Evolutionary conservation across 768 basidiomycete genomes (phyloP), one percentile per base, ranked within the genome.

Genomic region (Rhodotorula babjevae): DNA sequence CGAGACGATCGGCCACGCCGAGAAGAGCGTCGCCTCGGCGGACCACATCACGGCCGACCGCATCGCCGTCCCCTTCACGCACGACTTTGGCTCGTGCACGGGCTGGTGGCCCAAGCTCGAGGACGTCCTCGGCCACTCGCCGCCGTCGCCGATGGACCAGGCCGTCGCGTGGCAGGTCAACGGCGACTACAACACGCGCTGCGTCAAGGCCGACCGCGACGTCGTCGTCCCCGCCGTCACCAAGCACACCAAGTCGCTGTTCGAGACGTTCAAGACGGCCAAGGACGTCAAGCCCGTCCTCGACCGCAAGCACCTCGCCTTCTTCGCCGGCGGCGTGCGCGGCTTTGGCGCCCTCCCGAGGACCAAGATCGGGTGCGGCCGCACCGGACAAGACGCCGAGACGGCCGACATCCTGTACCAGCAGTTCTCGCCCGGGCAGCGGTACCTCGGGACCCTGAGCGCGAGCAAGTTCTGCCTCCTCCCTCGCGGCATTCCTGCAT

Each of bases 141-240:
- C 76, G 27, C 76, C 74, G 14, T 74, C 76, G 16, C 77, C 77
- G 29, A 77, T 78, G 76, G 69, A 75, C 27, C 71, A 74, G 67
- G 76, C 77, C 5, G 67, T 77, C 18, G 72, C 76, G 0, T 78
- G 77, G 77, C 75, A 76, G 71, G 69, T 73, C 67, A 77, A 77
- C 61, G 77, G 77, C 63, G 77, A 78, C 61, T 74, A 63, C 74
- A 77, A 76, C 65, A 78, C 77, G n/a, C 77, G 68, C 36, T 78
- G 77, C 63, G 55, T 78, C 68, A 78, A 78, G 57, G 68, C 72
- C 46, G 76, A 77, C 59, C 76, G 72, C 29, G 77, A 78, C 71
- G 67, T 78, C 55, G 65, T 78, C 69, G 42, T 77, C 23, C 77
- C 77, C 31, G 75, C 74, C 53, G 72, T 76, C 23, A 73, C 76